Base-by-base conservation (phyloP, 495 filamentous ascomycete genomes). In the Penicillium ochrochloron region DNA sequence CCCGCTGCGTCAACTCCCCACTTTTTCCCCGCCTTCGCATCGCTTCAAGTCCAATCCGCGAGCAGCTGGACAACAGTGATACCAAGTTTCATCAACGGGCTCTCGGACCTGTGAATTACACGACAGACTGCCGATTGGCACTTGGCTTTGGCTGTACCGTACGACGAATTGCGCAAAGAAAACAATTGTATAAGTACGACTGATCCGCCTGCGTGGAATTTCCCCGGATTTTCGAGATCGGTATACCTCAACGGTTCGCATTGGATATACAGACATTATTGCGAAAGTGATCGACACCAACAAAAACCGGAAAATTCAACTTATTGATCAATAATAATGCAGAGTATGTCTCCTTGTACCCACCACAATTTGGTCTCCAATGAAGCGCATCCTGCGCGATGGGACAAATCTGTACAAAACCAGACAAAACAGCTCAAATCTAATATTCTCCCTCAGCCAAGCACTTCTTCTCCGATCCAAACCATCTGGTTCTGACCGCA, bases 391-490 rank as follows among this genome's bases (percentile, higher is more conserved):
- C 23, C 7, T 48, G 42, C 19, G 2, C 42, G 9, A 48, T 10
- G 1, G 17, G 6, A 21, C 21, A 15, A 7, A 50, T 50, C 17
- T 19, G n/a, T 17, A 2, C 15, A 44, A 19, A 19, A 44, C 41
- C 41, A 7, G 46, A 15, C 29, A 29, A 21, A 10, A 31, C 31
- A 15, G 31, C 14, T 31, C 25, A 14, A 52, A 31, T 52, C 14
- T 52, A 5, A 52, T 25, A 29, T 52, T 27, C 15, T n/a, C 25
- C 29, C 48, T 6, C 61, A 82, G 80, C 89, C 66, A 96, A 96
- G 78, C 95, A 99, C 80, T 99, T 97, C 84, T 87, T 97, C 82
- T 88, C 91, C 69, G 91, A 96, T 76, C 90, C 95, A 27, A 86
- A 83, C 60, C 83, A 90, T 66, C 85, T 97, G 60, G 92, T 99